Evolutionary conservation across 192 early-diverging fungal genomes (phyloP).

Genomic region (Coemansia sp.): DNA sequence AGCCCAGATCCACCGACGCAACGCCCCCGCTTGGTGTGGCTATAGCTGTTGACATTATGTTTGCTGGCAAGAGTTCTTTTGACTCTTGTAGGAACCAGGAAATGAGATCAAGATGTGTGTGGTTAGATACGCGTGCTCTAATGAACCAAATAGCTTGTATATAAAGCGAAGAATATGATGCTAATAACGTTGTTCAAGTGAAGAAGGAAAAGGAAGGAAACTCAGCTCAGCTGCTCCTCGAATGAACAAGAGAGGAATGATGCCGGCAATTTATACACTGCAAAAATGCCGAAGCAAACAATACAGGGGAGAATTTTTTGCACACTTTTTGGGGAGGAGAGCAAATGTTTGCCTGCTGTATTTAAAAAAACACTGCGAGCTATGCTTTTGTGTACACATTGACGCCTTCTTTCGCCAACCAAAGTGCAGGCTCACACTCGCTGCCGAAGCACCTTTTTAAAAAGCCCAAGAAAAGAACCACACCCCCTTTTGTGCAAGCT

Average conservation of each 20-base stretch:
- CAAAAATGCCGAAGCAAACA: not conserved
- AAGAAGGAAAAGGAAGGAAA: not conserved
- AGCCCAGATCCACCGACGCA: conserved; percentile 13
- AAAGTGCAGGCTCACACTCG: conserved; percentile 4
- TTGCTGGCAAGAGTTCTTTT: not conserved
- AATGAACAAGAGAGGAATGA: no score
- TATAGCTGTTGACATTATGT: conserved; percentile 14
- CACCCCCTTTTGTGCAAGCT: no score
- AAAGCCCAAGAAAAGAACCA: no score
- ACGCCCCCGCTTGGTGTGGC: conserved; percentile 10
- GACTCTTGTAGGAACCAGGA: not conserved
- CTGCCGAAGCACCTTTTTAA: not conserved
- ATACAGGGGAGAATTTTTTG: not conserved
- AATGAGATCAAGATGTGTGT: not conserved
- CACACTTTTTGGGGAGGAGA: not conserved
- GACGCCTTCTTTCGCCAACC: not conserved
- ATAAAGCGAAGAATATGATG: not conserved
- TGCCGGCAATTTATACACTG: not conserved
- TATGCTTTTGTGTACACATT: not conserved
- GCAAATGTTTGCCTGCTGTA: not conserved
- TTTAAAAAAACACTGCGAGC: not conserved
- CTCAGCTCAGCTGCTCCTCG: no score
- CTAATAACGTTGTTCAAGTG: not conserved
- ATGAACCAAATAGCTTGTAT: not conserved
- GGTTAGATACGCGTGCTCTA: no score